Evolutionary conservation across 2,329 filamentous ascomycete species (phyloP).

Genomic region (Ophiostoma himal-ulmi): DNA sequence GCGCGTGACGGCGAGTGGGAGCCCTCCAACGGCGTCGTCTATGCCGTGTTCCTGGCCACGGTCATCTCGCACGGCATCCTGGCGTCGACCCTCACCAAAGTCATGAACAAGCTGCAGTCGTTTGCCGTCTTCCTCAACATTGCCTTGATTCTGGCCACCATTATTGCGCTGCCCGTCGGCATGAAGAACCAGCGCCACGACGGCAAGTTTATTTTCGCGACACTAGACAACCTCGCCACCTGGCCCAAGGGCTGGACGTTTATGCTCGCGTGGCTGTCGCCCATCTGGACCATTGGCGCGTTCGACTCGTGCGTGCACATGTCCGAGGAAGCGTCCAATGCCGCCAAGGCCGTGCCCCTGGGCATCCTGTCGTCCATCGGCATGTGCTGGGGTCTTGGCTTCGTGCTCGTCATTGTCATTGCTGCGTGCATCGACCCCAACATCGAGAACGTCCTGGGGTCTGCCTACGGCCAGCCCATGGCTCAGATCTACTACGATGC

Average conservation of each 20-base stretch:
- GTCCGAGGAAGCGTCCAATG: constrained; percentile 56
- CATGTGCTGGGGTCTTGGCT: constrained; percentile 49
- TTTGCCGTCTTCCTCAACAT: constrained; percentile 52
- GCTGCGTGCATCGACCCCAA: constrained; percentile 52
- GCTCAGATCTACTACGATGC: constrained; percentile 55
- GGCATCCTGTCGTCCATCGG: constrained; percentile 55
- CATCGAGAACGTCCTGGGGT: constrained; percentile 33
- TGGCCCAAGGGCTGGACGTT: constrained; percentile 55
- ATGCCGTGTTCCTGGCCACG: constrained; percentile 50
- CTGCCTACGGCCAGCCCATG: constrained; percentile 51
- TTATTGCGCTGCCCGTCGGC: constrained; percentile 52
- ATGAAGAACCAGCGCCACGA: constrained; percentile 37
- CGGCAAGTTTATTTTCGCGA: constrained; percentile 48
- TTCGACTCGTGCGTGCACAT: constrained; percentile 51
- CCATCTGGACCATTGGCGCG: constrained; percentile 56
- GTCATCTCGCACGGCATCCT: constrained; percentile 50
- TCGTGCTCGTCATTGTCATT: constrained; percentile 52
- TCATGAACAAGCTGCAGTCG: constrained; percentile 56
- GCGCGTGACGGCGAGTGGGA: constrained; percentile 51
- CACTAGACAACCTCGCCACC: constrained; percentile 51
- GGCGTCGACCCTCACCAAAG: constrained; percentile 46
- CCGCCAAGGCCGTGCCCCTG: constrained; percentile 45
- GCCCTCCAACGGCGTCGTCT: constrained; percentile 51
- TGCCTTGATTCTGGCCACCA: constrained; percentile 49
- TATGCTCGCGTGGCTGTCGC: constrained; percentile 54